A percentile compares a stretch with the other conserved stretches of the same genome.
These are phyloP conservation scores for Arabidopsis arenosa DNA, from an alignment of 345 rosid species.

Conservation along the genomic window DNA sequence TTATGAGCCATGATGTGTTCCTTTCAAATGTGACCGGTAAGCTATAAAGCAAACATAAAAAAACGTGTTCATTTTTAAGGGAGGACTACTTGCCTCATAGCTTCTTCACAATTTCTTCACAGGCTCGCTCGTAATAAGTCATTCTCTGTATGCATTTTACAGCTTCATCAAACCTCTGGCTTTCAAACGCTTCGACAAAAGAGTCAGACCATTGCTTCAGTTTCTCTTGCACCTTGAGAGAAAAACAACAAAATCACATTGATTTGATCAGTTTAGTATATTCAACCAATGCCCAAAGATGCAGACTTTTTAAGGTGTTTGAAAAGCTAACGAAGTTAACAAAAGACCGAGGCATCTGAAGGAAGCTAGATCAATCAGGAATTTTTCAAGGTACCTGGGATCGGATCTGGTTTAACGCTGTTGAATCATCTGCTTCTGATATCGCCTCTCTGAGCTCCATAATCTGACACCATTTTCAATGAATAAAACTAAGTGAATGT, in stretches of 20 bases:
- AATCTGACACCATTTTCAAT: constrained; percentile 54
- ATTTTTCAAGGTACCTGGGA: constrained; percentile 55
- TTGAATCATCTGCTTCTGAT: constrained; percentile 71
- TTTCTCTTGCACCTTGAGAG: constrained; percentile 68
- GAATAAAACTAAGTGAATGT: constrained; percentile 5
- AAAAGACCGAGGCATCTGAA: constrained; percentile 21
- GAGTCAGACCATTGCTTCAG: constrained; percentile 64
- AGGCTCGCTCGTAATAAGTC: constrained; percentile 82
- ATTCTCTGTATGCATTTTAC: constrained; percentile 69
- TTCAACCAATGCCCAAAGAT: constrained; percentile 18
- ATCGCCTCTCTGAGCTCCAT: constrained; percentile 94
- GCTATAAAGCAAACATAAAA: constrained; percentile 1
- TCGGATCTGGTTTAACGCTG: constrained; percentile 60
- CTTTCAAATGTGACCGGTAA: background rate
- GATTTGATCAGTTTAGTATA: constrained; percentile 17
- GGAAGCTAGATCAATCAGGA: constrained; percentile 19
- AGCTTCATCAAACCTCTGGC: constrained; percentile 72
- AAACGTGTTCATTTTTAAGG: background rate
- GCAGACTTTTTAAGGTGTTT: constrained; percentile 7
- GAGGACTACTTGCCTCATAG: constrained; percentile 48
- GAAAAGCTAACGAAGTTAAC: constrained; percentile 18
- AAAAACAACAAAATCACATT: constrained; percentile 21
- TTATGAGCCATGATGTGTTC: constrained; percentile 20
- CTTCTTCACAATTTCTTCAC: constrained; percentile 82
- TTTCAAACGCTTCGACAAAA: constrained; percentile 61